Percentiles rank a stretch among this genome's conserved stretches.
These are phyloP conservation scores for Phycomyces blakesleeanus DNA, from an alignment of 192 early-diverging fungal genomes.

Conservation along the genomic window DNA sequence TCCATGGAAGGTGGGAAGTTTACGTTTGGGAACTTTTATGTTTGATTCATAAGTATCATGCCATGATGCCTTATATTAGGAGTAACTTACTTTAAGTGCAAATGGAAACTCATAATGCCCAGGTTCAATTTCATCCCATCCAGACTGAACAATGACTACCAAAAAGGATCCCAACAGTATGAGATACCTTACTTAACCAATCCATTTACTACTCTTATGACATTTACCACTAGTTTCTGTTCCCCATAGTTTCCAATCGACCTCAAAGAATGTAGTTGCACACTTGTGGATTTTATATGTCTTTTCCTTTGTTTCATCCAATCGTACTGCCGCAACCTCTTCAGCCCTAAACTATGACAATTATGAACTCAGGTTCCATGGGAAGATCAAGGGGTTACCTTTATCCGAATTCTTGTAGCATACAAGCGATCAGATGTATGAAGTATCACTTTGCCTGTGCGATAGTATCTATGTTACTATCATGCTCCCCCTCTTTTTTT, in stretches of 20 bases:
- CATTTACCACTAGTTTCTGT: slow-evolving; percentile 25
- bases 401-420: slow-evolving; percentile 17
- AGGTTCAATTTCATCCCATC: slow-evolving; percentile 32
- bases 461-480: neutral
- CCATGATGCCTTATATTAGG: too few species aligned
- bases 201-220: neutral
- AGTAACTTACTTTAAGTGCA: slow-evolving; percentile 37
- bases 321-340: slow-evolving; percentile 25
- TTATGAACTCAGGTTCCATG: neutral
- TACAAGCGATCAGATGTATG: slow-evolving; percentile 11
- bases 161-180: neutral
- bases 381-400: neutral
- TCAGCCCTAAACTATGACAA: slow-evolving; percentile 28
- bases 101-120: slow-evolving; percentile 35
- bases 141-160: slow-evolving; percentile 17
- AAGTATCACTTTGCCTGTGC: slow-evolving; percentile 13
- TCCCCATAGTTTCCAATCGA: slow-evolving; percentile 31
- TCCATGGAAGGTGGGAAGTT: slow-evolving; percentile 42
- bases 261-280: slow-evolving; percentile 30
- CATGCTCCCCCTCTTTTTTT: neutral
- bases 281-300: slow-evolving; percentile 23
- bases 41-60: neutral
- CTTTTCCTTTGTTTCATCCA: slow-evolving; percentile 8
- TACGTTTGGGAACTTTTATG: slow-evolving; percentile 33
- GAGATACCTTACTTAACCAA: neutral